Base-by-base conservation (phyloP, 306 rosid species). In the Corylus avellana region DNA sequence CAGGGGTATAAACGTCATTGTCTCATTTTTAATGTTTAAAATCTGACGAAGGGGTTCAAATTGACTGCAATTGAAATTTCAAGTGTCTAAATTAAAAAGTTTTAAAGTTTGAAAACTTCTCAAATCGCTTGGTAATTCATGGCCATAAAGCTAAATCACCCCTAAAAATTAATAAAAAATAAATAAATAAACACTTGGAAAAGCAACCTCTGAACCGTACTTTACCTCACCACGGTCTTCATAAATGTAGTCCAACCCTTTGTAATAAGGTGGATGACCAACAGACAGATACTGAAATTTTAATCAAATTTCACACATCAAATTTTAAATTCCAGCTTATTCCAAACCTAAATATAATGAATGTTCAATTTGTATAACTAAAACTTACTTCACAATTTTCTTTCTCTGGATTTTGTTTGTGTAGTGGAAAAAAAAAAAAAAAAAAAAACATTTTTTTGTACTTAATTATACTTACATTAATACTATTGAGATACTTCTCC, bases 161-260 rank as follows among this genome's bases (percentile, higher is more conserved):
- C 25, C 25, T 22, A 22, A 22, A 22, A 22, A 22, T 22, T 22
- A 22, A 22, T 22, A 22, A 22, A 22, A 22, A 22, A 22, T 22
- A n/a, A 70, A 39, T 39, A 39, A 39, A 2, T 35, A 42, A 17
- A 54, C 13, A 77, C 42, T 39, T 55, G 47, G 22, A 44, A 7
- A 69, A 39, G 55, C 59, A 56, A 49, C 1, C 4, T n/a, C 8
- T 27, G 8, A 20, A 35, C 69, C 54, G 7, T 11, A 27, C 71
- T 37, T 47, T 89, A 91, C 97, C 98, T 94, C 98, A 7, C 98
- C 98, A 35, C 98, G 97, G 85, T 94, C 97, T 89, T 92, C 97
- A 77, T 94, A 94, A 62, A 94, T 94, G 81, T 94, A 94, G 77
- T 94, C 97, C 77, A 94, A 80, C 79, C 98, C 98, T 86, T 92